A percentile compares a stretch with the other conserved stretches of the same genome.
These are phyloP conservation scores for Lotus japonicus DNA, from an alignment of 306 rosid genomes.

Conservation along the genomic window DNA sequence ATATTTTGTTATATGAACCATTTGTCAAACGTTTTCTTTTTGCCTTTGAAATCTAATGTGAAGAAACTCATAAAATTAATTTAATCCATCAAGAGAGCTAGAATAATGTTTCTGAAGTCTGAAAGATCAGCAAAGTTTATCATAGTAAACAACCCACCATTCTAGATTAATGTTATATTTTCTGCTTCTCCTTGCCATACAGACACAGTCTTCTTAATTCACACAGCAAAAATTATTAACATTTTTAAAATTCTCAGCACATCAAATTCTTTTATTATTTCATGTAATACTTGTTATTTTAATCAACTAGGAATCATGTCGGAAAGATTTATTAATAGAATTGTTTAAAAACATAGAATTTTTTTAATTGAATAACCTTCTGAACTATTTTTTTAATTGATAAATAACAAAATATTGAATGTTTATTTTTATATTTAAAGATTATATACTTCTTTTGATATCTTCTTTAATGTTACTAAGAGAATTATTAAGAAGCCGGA, in stretches of 20 bases:
- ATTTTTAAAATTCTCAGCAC: neutral
- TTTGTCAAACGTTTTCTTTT: neutral
- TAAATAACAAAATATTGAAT: neutral
- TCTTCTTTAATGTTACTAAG: neutral
- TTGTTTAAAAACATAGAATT: neutral
- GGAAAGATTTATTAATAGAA: neutral
- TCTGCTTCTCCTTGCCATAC: neutral
- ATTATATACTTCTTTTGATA: neutral
- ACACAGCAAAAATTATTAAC: neutral
- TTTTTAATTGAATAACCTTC: neutral
- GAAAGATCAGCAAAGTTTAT: neutral
- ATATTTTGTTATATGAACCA: neutral
- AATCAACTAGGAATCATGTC: neutral
- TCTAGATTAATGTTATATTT: neutral
- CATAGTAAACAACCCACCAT: neutral
- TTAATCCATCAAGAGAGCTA: neutral
- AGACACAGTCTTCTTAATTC: no score
- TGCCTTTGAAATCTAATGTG: neutral
- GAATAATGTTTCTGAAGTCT: neutral
- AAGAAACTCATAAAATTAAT: neutral
- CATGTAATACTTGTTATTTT: neutral
- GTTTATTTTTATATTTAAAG: neutral
- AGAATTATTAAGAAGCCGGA: neutral
- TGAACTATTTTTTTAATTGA: neutral
- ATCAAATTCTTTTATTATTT: neutral